A percentile compares a stretch with the other conserved stretches of the same genome.
Evolutionary conservation across 768 basidiomycete species (phyloP).

Genomic region (Tubosaeta sp.): DNA sequence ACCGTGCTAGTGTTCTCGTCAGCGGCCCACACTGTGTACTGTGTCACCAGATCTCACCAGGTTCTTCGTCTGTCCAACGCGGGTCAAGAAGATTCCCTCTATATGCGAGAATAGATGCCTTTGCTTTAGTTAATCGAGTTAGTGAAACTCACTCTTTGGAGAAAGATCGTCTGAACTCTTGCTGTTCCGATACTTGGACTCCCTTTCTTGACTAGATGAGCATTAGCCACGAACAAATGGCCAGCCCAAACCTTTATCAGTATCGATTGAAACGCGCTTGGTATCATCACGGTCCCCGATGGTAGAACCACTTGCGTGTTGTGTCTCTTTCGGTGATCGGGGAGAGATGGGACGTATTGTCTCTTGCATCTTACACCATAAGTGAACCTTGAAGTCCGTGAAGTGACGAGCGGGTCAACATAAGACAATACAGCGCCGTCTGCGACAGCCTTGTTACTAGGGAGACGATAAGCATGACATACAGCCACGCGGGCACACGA

Average conservation of each 20-base stretch:
- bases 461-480: not conserved
- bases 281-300: constrained; percentile 30
- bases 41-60: not conserved
- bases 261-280: constrained; percentile 36
- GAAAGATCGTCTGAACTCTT: constrained; percentile 14
- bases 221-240: not conserved
- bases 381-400: constrained; percentile 17
- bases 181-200: constrained; percentile 16
- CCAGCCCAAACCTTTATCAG: constrained; percentile 24
- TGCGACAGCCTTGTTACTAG: constrained; percentile 41
- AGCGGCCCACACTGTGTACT: not conserved
- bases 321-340: constrained; percentile 30
- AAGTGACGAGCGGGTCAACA: no score
- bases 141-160: not conserved
- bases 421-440: no score
- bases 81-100: constrained; percentile 9
- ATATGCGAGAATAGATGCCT: constrained; percentile 12
- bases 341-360: no score
- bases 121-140: not conserved
- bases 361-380: no score
- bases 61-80: constrained; percentile 11
- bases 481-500: not conserved
- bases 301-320: constrained; percentile 14
- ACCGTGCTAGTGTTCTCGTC: constrained; percentile 1
- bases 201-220: not conserved